These are phyloP conservation scores for Hyaloperonospora brassicae DNA, from an alignment of 352 stramenopile genomes.

Conservation along the genomic window DNA sequence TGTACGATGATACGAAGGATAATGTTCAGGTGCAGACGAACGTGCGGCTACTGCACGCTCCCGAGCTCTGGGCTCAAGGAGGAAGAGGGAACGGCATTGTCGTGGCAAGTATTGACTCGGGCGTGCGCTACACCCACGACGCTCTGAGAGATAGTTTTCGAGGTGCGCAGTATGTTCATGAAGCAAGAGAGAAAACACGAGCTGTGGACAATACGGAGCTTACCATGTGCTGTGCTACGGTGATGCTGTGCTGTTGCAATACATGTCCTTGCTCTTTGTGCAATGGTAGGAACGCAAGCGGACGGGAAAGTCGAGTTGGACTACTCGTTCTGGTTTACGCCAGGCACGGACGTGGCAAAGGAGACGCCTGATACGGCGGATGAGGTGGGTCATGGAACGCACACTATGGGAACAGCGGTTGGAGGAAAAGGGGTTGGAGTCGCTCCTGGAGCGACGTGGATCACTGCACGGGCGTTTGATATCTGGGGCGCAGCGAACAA, in stretches of 20 bases:
- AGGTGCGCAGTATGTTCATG: constrained; percentile 3
- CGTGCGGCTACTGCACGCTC: constrained; percentile 40
- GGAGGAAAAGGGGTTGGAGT: constrained; percentile 45
- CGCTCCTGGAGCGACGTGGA: constrained; percentile 57
- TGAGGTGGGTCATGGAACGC: constrained; percentile 58
- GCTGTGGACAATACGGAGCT: too few species aligned
- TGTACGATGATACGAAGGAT: too few species aligned
- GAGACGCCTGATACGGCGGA: constrained; percentile 60
- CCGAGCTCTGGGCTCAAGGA: constrained; percentile 36
- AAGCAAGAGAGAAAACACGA: too few species aligned
- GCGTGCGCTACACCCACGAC: constrained; percentile 62
- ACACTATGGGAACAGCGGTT: constrained; percentile 57
- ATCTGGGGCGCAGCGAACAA: constrained; percentile 48
- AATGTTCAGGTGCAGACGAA: constrained; percentile 39
- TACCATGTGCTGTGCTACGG: too few species aligned
- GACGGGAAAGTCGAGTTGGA: constrained; percentile 37
- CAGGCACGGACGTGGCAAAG: constrained; percentile 40
- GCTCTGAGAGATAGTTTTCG: constrained; percentile 39
- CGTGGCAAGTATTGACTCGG: constrained; percentile 64
- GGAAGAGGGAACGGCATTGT: constrained; percentile 35
- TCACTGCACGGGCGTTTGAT: constrained; percentile 61
- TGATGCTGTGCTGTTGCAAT: background rate
- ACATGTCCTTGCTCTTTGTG: background rate
- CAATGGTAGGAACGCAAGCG: constrained; percentile 17
- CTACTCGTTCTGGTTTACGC: constrained; percentile 66